Base-by-base conservation (phyloP, 2,329 filamentous ascomycete genomes). In the Microdochium bolleyi region DNA sequence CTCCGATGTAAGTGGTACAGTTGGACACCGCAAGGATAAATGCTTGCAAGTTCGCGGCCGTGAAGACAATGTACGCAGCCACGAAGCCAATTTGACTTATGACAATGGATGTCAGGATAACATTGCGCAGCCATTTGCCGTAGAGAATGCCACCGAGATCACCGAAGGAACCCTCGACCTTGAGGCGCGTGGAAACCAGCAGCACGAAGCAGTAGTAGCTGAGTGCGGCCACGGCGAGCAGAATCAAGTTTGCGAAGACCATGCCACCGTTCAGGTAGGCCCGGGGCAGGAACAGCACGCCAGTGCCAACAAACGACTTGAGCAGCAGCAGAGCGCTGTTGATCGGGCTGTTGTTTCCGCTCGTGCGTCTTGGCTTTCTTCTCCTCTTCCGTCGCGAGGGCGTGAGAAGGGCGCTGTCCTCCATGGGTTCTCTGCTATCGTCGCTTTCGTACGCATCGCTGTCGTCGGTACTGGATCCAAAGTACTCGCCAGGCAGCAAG, bases 191-290 rank as follows among this genome's bases (percentile, higher is more conserved):
- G 55, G 86, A 86, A 57, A 96, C 91, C 30, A 99, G 80, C 14
- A 99, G 78, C 44, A 99, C 91, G 70, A 99, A 99, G 73, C 92
- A 96, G 74, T 96, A 96, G 72, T 96, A 99, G 67, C 92, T 96
- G 54, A 99, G 76, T 2, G 81, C 75, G 7, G 94, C 92, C 16
- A 99, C 89, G 38, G 78, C 80, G 22, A 99, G 75, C n/a, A 99
- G 80, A 16, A 99, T 88, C 51, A 95, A 58, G 65, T 95, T 96
- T 62, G 91, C 96, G 70, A 99, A 99, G 16, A 96, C 73, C 92
- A 99, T 97, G 54, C 94, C 94, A 52, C 94, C 94, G 63, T 96
- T 99, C 58, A 96, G 80, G 66, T 94, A 99, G 3, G 94, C 92
- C 49, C 91, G 85, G 0, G 92, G 92, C 32, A 97, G 74, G 73